These are phyloP conservation scores for Fusarium concolor DNA, from an alignment of 2,329 filamentous ascomycete species.

Conservation along the genomic window DNA sequence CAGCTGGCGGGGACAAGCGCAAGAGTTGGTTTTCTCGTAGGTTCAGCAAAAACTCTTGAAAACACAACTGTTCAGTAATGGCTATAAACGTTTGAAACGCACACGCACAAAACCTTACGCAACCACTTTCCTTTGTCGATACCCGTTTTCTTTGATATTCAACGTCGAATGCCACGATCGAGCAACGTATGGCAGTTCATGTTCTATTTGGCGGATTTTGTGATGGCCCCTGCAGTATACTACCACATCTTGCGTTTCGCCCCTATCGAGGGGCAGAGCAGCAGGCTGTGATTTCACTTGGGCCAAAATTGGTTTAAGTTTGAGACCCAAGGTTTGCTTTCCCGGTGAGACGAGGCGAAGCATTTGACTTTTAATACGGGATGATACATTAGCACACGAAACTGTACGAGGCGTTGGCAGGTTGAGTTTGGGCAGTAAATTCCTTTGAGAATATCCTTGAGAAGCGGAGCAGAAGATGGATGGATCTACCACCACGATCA, in stretches of 20 bases:
- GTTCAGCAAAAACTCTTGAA: slow-evolving; percentile 72
- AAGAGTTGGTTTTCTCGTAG: slow-evolving; percentile 90
- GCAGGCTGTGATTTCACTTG: slow-evolving; percentile 26
- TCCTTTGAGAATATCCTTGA: slow-evolving; percentile 23
- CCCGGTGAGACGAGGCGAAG: slow-evolving; percentile 26
- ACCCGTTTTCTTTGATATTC: slow-evolving; percentile 40
- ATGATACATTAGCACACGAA: slow-evolving; percentile 45
- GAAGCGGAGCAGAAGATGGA: slow-evolving; percentile 34
- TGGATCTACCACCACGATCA: slow-evolving; percentile 42
- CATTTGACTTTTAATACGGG: slow-evolving; percentile 45
- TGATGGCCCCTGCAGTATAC: slow-evolving; percentile 13
- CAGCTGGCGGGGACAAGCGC: slow-evolving; percentile 71
- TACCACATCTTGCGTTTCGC: slow-evolving; percentile 20
- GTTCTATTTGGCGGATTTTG: slow-evolving; percentile 14
- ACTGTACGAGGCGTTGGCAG: slow-evolving; percentile 46
- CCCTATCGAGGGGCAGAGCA: neutral
- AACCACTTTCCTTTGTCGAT: slow-evolving; percentile 45
- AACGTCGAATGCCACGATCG: slow-evolving; percentile 3
- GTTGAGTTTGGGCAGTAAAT: slow-evolving; percentile 33
- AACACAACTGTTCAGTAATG: slow-evolving; percentile 2
- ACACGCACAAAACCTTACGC: slow-evolving; percentile 24
- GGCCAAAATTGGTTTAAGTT: slow-evolving; percentile 28
- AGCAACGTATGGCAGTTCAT: neutral
- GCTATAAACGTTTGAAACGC: slow-evolving; percentile 22
- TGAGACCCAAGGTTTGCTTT: slow-evolving; percentile 12